Conservation (phyloP, 306 rosid species). For the Castanospermum australe region DNA sequence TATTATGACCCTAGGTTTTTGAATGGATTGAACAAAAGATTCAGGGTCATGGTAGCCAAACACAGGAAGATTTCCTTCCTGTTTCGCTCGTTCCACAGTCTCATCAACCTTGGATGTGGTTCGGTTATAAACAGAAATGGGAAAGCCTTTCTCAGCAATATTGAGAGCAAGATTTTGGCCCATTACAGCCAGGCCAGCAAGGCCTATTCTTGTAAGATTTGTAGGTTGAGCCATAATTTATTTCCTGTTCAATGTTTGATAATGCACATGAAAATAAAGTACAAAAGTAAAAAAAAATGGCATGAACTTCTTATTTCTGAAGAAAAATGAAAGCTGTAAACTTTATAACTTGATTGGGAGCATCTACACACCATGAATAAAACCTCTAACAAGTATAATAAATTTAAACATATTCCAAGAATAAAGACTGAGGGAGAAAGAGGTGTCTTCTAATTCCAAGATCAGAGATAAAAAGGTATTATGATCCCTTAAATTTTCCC, state of each 20-base stretch:
- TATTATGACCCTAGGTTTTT: constrained; percentile 73
- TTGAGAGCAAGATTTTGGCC: constrained; percentile 86
- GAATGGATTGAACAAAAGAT: constrained; percentile 71
- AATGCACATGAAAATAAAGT: background rate
- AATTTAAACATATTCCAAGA: background rate
- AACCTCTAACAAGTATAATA: background rate
- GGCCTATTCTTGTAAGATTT: constrained; percentile 66
- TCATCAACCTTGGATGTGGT: constrained; percentile 83
- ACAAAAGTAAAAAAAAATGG: background rate
- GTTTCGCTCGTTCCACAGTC: constrained; percentile 67
- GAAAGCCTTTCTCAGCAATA: constrained; percentile 84
- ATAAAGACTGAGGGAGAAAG: background rate
- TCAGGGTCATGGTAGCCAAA: constrained; percentile 78
- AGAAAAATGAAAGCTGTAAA: background rate
- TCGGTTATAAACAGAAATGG: constrained; percentile 77
- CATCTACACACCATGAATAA: background rate
- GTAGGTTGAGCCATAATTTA: constrained; percentile 51
- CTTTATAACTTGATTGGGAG: background rate
- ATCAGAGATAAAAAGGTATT: background rate
- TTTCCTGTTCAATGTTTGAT: constrained; percentile 36
- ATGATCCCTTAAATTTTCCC: background rate
- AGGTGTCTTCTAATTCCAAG: background rate
- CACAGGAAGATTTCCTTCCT: constrained; percentile 77
- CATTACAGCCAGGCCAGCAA: constrained; percentile 83
- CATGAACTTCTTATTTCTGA: background rate